Conservation (phyloP, 75 land plant species). For the Selaginella moellendorffii region DNA sequence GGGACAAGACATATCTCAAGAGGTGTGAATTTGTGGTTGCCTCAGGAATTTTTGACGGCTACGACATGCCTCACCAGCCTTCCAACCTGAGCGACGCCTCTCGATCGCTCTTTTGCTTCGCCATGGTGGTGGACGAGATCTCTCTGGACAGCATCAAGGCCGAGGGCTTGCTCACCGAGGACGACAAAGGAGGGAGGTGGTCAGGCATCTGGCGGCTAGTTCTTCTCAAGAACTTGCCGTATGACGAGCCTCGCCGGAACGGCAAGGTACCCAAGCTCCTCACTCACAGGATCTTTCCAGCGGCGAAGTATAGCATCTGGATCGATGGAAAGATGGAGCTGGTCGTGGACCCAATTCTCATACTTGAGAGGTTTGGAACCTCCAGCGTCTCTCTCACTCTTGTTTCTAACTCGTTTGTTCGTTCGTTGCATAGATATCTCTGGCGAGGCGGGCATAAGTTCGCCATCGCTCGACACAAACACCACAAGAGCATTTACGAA, state of each 20-base stretch:
- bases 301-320: conserved; percentile 87
- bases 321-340: conserved; percentile 99
- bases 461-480: conserved; percentile 87
- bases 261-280: conserved; percentile 93
- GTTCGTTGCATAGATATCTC: conserved; percentile 39
- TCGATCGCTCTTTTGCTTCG: conserved; percentile 71
- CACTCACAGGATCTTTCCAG: conserved; percentile 82
- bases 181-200: conserved; percentile 64
- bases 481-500: conserved; percentile 79
- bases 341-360: conserved; percentile 78
- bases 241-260: conserved; percentile 93
- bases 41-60: conserved; percentile 81
- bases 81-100: conserved; percentile 68
- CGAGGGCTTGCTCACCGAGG: conserved; percentile 33
- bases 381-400: neutral
- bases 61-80: conserved; percentile 78
- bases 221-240: conserved; percentile 51
- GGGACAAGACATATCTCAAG: conserved; percentile 48
- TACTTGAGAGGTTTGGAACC: conserved; percentile 60
- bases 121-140: conserved; percentile 79
- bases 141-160: conserved; percentile 43
- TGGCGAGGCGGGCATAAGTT: conserved; percentile 80
- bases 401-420: neutral
- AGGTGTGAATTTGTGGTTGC: conserved; percentile 87
- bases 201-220: conserved; percentile 87